phyloP scores from a whole-genome alignment of 768 basidiomycete species.

The Thelephora ganbajun region DNA sequence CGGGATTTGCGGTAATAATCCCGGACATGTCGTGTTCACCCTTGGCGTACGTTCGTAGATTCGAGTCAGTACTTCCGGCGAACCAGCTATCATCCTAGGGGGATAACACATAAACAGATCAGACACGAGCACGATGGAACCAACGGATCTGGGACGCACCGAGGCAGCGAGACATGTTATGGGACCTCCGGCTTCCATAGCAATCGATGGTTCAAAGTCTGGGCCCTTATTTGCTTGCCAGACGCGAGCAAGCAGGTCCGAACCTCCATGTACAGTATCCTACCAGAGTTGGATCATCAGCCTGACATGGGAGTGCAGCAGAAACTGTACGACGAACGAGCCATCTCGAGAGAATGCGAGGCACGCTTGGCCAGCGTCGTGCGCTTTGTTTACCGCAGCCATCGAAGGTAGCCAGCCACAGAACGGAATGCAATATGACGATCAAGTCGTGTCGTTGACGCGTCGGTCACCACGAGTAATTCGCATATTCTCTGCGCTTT shows the following conservation, averaged over 20 bases:
- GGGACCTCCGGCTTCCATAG: constrained; percentile 48
- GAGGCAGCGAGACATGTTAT: constrained; percentile 49
- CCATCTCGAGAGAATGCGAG: constrained; percentile 72
- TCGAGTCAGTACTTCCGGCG: constrained; percentile 48
- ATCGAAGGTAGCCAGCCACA: constrained; percentile 7
- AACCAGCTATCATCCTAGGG: constrained; percentile 31
- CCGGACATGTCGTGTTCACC: constrained; percentile 46
- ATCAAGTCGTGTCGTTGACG: too few relatives aligned
- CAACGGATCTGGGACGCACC: constrained; percentile 23
- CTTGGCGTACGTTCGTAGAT: constrained; percentile 59
- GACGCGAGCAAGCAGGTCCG: constrained; percentile 61
- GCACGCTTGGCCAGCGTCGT: constrained; percentile 48
- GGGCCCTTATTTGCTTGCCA: constrained; percentile 49
- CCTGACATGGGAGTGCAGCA: constrained; percentile 10
- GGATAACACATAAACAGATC: background rate
- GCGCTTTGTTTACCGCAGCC: constrained; percentile 27
- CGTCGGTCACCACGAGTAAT: too few relatives aligned
- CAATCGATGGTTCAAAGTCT: constrained; percentile 54
- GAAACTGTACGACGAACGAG: constrained; percentile 31
- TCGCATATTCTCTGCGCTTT: too few relatives aligned
- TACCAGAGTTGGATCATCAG: constrained; percentile 25
- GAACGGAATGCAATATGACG: too few relatives aligned
- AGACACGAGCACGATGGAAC: too few relatives aligned
- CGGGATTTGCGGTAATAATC: constrained; percentile 47
- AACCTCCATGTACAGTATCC: constrained; percentile 47